These are phyloP conservation scores for Eucommia ulmoides DNA, from an alignment of 257 asterid species.

Conservation along the genomic window DNA sequence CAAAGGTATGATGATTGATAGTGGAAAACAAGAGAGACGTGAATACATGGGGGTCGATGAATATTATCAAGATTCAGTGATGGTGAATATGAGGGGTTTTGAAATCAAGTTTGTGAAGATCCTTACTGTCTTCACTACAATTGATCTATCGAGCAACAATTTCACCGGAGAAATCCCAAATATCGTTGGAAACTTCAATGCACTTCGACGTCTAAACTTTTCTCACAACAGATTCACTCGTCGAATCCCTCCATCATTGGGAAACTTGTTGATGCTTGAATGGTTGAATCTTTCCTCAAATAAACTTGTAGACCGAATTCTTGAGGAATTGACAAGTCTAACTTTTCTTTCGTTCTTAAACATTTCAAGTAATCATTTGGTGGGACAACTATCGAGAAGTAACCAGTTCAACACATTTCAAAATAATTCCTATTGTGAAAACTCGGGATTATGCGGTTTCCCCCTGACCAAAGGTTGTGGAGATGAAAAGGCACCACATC, in stretches of 20 bases:
- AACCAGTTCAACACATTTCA: slow-evolving; percentile 21
- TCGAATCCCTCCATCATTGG: slow-evolving; percentile 1
- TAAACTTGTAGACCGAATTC: slow-evolving; percentile 30
- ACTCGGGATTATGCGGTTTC: slow-evolving; percentile 5
- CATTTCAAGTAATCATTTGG: slow-evolving; percentile 27
- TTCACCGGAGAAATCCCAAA: slow-evolving; percentile 1
- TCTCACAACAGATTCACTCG: slow-evolving; percentile 3
- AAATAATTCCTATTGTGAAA: slow-evolving; percentile 16
- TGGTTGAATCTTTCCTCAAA: slow-evolving; percentile 3
- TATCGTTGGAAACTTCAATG: slow-evolving; percentile 1
- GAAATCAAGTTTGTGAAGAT: neutral
- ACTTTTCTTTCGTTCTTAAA: slow-evolving; percentile 34
- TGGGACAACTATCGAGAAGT: slow-evolving; percentile 24
- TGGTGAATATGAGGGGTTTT: neutral
- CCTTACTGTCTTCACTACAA: neutral
- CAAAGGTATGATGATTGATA: neutral
- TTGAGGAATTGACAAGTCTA: slow-evolving; percentile 22
- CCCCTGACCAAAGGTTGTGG: neutral
- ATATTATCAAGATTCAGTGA: slow-evolving; percentile 1
- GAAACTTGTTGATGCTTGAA: neutral
- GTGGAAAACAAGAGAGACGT: neutral
- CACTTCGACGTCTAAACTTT: neutral
- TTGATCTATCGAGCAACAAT: slow-evolving; percentile 3
- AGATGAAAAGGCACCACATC: neutral
- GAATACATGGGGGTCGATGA: neutral